Base-by-base conservation (phyloP, 2,329 filamentous ascomycete genomes). In the Zalaria obscura region DNA sequence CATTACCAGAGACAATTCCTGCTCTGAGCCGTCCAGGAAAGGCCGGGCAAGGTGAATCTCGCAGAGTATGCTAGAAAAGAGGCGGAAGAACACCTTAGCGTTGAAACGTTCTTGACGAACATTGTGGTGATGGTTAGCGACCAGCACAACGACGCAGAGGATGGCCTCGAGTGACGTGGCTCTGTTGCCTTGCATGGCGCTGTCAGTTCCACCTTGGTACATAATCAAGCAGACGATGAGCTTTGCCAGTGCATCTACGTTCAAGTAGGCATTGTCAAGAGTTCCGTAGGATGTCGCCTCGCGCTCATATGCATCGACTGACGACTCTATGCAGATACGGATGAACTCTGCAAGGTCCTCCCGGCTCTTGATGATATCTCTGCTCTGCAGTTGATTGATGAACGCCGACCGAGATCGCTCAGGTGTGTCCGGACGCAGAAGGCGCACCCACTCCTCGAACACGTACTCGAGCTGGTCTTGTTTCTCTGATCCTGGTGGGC, bases 391-490 rank as follows among this genome's bases (percentile, higher is more conserved):
- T 59, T 96, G 89, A 52, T 82, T 78, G 36, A 95, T 75, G 60
- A 96, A 96, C 2, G 83, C 75, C 4, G 73, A 66, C 41, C 78
- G 70, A 0, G 80, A 75, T 54, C 81, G 83, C 47, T 86, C 81
- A 3, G 80, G 78, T 3, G 80, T 76, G 50, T 80, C 77, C n/a
- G 78, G 73, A 52, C 86, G 84, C 59, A 82, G 82, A 5, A 95
- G 73, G 45, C 81, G 78, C 27, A 89, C 75, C 91, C 91, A 98
- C 64, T 98, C 91, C 35, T 89, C 87, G 54, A 98, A 95, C 18
- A 95, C 73, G 56, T 98, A 96, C 52, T 93, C 86, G 63, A 93
- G 77, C 58, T 95, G 86, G 47, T 93, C 85, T 47, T 79, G 76
- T 50, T 79, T 79, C 28, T 75, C 69, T 10, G 68, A 62, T 9